phyloP scores from a whole-genome alignment of 163 green algal genomes.

The Coccomyxa subellipsoidea region DNA sequence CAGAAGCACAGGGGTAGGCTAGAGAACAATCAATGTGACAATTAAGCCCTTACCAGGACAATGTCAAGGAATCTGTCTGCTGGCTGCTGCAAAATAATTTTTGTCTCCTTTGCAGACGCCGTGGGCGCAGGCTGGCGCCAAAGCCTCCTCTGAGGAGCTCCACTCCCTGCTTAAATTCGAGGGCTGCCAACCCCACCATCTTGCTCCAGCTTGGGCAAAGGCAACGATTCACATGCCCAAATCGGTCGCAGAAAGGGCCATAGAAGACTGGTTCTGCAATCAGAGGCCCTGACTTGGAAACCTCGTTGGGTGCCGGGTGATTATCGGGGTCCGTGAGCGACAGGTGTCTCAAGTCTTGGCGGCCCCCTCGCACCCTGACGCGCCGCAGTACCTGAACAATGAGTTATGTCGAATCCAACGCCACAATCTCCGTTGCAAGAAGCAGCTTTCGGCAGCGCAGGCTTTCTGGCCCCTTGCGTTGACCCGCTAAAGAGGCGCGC shows the following conservation, averaged over 20 bases:
- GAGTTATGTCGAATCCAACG: no score
- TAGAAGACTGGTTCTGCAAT: neutral
- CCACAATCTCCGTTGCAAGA: neutral
- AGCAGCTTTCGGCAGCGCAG: no score
- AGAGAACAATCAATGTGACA: no score
- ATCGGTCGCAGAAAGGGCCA: neutral
- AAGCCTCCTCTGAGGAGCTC: neutral
- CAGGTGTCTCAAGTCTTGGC: neutral
- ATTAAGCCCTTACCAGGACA: neutral
- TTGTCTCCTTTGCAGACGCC: neutral
- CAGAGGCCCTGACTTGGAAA: neutral
- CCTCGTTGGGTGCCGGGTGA: neutral
- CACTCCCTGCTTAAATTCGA: neutral
- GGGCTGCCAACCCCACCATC: neutral
- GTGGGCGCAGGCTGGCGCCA: neutral
- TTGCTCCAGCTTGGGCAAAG: neutral
- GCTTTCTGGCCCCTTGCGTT: no score
- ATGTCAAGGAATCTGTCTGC: neutral
- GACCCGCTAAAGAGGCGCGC: neutral
- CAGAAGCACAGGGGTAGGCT: no score
- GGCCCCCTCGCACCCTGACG: no score
- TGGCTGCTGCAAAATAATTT: neutral
- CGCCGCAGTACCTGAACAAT: no score
- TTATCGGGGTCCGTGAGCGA: neutral
- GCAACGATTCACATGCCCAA: neutral